Conservation (phyloP, 306 rosid species). For the Carpinus fangiana region DNA sequence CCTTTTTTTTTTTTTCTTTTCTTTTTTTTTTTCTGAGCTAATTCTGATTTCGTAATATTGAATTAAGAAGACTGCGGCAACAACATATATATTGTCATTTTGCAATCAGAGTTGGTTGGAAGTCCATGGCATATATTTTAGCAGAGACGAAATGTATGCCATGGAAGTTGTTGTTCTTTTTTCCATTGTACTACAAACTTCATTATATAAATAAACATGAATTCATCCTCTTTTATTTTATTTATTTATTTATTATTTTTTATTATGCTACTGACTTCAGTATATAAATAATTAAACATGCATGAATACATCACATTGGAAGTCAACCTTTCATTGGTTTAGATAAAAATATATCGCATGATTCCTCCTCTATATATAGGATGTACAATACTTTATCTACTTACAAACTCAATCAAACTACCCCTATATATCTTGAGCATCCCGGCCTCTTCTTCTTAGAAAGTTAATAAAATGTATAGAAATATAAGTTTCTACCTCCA, state of each 20-base stretch:
- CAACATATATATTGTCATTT: background rate
- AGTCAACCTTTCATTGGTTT: background rate
- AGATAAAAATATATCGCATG: background rate
- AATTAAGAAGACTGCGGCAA: background rate
- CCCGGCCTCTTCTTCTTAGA: too few species aligned
- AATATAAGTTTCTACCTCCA: too few species aligned
- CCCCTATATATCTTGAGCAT: too few species aligned
- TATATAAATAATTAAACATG: too few species aligned
- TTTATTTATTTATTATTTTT: too few species aligned
- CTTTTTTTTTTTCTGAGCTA: background rate
- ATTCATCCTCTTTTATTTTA: too few species aligned
- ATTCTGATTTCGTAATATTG: background rate
- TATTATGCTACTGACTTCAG: background rate
- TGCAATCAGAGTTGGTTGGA: background rate
- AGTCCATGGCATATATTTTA: background rate
- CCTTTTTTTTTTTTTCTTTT: too few species aligned
- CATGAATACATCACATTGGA: background rate
- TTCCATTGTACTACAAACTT: background rate
- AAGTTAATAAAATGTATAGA: too few species aligned
- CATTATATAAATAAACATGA: background rate
- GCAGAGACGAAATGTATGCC: background rate
- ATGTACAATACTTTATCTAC: background rate
- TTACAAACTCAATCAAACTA: background rate
- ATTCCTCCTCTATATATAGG: background rate
- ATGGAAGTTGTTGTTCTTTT: background rate